A percentile compares a stretch with the other conserved stretches of the same genome.
These are phyloP conservation scores for Lachnellula arida DNA, from an alignment of 2,329 filamentous ascomycete species.

Conservation along the genomic window DNA sequence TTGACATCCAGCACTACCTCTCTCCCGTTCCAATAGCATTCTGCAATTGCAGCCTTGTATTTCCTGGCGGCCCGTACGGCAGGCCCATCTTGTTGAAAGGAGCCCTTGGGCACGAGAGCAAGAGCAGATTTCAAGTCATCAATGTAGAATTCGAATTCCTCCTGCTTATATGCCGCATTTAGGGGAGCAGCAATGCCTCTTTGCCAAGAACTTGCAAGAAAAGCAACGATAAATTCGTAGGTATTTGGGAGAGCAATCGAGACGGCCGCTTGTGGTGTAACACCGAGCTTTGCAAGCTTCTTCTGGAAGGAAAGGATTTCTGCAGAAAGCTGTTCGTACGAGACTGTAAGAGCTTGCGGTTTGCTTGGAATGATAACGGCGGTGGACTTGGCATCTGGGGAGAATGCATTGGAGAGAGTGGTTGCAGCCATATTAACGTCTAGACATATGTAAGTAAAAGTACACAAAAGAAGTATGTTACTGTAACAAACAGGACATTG, in stretches of 20 bases:
- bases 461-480: not conserved
- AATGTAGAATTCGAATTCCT: slow-evolving; percentile 89
- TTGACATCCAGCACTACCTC: slow-evolving; percentile 76
- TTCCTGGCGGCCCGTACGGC: slow-evolving; percentile 73
- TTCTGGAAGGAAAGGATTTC: slow-evolving; percentile 69
- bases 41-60: slow-evolving; percentile 79
- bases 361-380: slow-evolving; percentile 72
- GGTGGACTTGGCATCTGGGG: slow-evolving; percentile 43
- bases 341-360: slow-evolving; percentile 57
- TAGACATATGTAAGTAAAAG: not conserved
- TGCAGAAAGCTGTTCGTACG: slow-evolving; percentile 61
- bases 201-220: slow-evolving; percentile 82
- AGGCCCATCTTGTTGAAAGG: slow-evolving; percentile 60
- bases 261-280: slow-evolving; percentile 64
- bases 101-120: slow-evolving; percentile 69
- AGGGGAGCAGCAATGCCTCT: slow-evolving; percentile 79
- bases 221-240: slow-evolving; percentile 83
- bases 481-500: not conserved
- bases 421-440: slow-evolving; percentile 26
- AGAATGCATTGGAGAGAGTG: slow-evolving; percentile 56
- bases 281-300: slow-evolving; percentile 71
- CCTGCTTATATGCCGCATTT: slow-evolving; percentile 84
- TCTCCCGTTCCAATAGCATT: slow-evolving; percentile 72
- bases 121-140: slow-evolving; percentile 78
- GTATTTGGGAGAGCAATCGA: slow-evolving; percentile 82